Evolutionary conservation across 192 early-diverging fungal species (phyloP).

Genomic region (Gamsiella multidivaricata): DNA sequence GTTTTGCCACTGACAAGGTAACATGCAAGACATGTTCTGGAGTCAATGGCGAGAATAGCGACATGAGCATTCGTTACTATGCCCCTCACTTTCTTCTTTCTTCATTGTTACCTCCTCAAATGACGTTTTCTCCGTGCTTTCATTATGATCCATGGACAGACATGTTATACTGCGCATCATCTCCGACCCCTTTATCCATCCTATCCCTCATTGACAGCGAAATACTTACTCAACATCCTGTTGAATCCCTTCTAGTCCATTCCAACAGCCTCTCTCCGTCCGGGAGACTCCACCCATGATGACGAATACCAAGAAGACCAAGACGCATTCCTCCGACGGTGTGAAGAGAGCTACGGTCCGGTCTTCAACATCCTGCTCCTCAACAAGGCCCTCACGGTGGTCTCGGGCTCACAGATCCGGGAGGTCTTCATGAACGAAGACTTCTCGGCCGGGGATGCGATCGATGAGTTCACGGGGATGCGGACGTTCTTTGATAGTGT

Average conservation of each 20-base stretch:
- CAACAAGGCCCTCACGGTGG: constrained; percentile 15
- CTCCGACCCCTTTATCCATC: neutral
- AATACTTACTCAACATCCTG: neutral
- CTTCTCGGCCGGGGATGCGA: constrained; percentile 23
- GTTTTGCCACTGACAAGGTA: constrained; percentile 34
- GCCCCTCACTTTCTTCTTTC: neutral
- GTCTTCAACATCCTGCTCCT: constrained; percentile 28
- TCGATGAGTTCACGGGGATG: constrained; percentile 36
- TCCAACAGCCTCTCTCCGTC: constrained; percentile 1
- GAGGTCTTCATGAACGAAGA: constrained; percentile 41
- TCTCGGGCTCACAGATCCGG: constrained; percentile 35
- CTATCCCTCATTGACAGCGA: neutral
- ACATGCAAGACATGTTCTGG: neutral
- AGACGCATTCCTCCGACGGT: constrained; percentile 7
- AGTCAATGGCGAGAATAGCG: neutral
- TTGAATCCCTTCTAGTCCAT: neutral
- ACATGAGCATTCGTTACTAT: neutral
- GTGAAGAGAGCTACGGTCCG: constrained; percentile 19
- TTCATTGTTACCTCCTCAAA: neutral
- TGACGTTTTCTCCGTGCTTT: neutral
- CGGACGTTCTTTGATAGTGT: constrained; percentile 6
- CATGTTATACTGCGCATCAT: too few relatives aligned
- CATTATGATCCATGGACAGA: too few relatives aligned
- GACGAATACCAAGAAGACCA: constrained; percentile 7
- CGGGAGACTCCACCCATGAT: constrained; percentile 10